Percentiles rank a stretch among this genome's conserved stretches.
phyloP scores from a whole-genome alignment of 371 early-diverging fungal species.

The Sanchytrium tribonematis region DNA sequence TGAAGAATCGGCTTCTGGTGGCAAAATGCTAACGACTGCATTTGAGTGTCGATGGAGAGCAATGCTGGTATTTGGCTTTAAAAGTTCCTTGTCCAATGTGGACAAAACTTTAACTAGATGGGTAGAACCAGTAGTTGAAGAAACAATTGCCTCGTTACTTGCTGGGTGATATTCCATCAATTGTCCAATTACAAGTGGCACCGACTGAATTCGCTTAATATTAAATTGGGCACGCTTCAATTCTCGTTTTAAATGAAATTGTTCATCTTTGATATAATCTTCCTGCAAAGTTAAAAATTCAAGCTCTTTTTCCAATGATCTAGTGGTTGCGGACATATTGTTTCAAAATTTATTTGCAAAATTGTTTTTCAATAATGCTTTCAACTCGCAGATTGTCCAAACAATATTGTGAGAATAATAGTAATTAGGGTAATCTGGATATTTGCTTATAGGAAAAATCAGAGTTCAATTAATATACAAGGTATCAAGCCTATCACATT shows the following conservation, averaged over 20 bases:
- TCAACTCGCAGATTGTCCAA: too few species aligned
- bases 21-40: constrained; percentile 41
- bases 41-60: constrained; percentile 96
- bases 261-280: constrained; percentile 94
- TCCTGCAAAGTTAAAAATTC: constrained; percentile 91
- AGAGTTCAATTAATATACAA: too few species aligned
- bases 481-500: too few species aligned
- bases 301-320: constrained; percentile 17
- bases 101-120: constrained; percentile 86
- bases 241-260: constrained; percentile 87
- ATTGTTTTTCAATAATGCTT: too few species aligned
- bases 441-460: too few species aligned
- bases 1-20: constrained; percentile 20
- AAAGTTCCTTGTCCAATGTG: constrained; percentile 90
- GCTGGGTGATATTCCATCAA: constrained; percentile 49
- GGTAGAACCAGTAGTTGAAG: constrained; percentile 84
- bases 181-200: constrained; percentile 96
- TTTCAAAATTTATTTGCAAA: too few species aligned
- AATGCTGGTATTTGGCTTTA: constrained; percentile 90
- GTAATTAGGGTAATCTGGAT: too few species aligned
- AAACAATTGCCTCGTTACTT: constrained; percentile 76
- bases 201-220: constrained; percentile 94
- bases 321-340: too few species aligned
- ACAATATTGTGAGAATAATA: too few species aligned
- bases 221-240: constrained; percentile 68